Base-by-base conservation (phyloP, 805 yeast species). In the Candida coquimbonensis region DNA sequence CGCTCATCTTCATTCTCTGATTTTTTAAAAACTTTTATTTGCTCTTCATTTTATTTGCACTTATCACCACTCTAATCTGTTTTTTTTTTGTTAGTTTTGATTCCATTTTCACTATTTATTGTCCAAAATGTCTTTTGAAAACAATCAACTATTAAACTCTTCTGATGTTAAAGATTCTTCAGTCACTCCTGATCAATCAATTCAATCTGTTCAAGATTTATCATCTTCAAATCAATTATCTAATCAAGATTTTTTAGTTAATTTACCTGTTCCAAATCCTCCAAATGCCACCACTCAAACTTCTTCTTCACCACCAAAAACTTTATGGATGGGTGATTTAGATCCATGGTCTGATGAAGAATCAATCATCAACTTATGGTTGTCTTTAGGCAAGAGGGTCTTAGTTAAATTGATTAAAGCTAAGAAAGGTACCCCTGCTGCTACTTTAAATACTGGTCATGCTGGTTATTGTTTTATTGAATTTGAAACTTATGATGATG, bases 241-340 rank as follows among this genome's bases (percentile, higher is more conserved):
- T 4, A 54, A 53, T n/a, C 59, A 50, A 42, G 62, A 57, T 25
- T 56, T 49, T 41, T 39, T 57, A 19, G 44, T 54, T 1, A 59
- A 57, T 27, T 34, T 57, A 39, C 62, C 62, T 4, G 60, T 78
- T 36, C 83, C 83, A 36, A 64, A 68, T 39, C 83, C 83, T 7
- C 82, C 83, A 38, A 73, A 76, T 3, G 69, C 77, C 3, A 72
- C 74, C 39, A 68, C 74, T 2, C 65, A 74, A 1, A 70, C 74
- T 13, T 54, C 62, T 7, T 53, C 62, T 1, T 68, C 70, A 13
- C 71, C 75, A 14, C 88, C 95, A 25, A 72, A 83, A 49, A 85
- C 95, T 1, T 66, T 85, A 31, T 85, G 95, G 95, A 85, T 85
- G 95, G 95, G 95, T 11, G 93, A 85, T 62, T 67, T 85, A 53